phyloP scores from a whole-genome alignment of 2,329 filamentous ascomycete species.

The Colletotrichum sp. region DNA sequence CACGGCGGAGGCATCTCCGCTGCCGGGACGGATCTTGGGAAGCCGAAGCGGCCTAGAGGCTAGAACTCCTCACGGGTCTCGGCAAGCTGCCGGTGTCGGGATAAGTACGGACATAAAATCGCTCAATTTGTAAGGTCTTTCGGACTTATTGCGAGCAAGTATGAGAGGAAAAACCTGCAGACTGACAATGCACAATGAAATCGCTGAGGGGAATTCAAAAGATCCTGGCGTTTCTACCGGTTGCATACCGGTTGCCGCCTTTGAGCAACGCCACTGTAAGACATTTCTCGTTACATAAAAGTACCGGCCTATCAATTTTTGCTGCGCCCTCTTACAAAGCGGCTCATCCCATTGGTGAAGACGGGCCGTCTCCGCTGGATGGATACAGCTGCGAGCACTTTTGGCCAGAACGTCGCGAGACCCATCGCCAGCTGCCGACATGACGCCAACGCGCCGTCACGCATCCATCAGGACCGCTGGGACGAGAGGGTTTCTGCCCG shows the following conservation, averaged over 20 bases:
- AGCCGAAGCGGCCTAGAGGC: neutral
- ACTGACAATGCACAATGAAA: neutral
- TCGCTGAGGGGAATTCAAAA: neutral
- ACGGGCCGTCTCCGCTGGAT: neutral
- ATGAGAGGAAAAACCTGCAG: neutral
- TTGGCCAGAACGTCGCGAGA: conserved; percentile 2
- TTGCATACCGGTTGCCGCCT: neutral
- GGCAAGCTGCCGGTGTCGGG: neutral
- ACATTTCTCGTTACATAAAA: neutral
- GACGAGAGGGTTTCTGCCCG: neutral
- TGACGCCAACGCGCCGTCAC: conserved; percentile 15
- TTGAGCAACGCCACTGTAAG: neutral
- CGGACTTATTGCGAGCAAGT: neutral
- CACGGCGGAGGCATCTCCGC: neutral
- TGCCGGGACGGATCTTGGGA: neutral
- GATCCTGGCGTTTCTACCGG: neutral
- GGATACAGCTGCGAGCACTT: conserved; percentile 7
- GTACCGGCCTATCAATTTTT: conserved; percentile 6
- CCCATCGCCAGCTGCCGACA: conserved; percentile 2
- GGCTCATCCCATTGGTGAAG: neutral
- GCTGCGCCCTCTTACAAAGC: neutral
- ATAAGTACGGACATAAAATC: neutral
- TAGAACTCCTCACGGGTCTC: neutral
- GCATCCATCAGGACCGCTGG: neutral
- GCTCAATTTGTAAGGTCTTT: neutral